A percentile compares a stretch with the other conserved stretches of the same genome.
Evolutionary conservation across 495 filamentous ascomycete genomes (phyloP).

Genomic region (Penicillium ucsense): DNA sequence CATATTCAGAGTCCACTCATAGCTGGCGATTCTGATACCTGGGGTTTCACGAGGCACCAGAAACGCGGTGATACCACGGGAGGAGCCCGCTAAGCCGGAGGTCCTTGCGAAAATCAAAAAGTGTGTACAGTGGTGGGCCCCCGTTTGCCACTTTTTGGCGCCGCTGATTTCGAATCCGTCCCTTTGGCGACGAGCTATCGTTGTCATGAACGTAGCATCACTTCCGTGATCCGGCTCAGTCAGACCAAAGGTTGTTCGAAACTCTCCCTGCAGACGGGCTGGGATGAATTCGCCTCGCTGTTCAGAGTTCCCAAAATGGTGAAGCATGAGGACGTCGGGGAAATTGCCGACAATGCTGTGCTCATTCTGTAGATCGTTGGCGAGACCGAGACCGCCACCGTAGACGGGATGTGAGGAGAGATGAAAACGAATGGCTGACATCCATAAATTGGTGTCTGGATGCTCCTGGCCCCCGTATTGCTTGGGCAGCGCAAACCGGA

Average conservation of each 20-base stretch:
- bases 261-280: slow-evolving; percentile 36
- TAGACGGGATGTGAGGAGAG: slow-evolving; percentile 37
- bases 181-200: slow-evolving; percentile 27
- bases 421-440: slow-evolving; percentile 50
- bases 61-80: slow-evolving; percentile 48
- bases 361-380: slow-evolving; percentile 54
- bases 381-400: slow-evolving; percentile 42
- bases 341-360: slow-evolving; percentile 51
- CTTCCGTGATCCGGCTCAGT: slow-evolving; percentile 53
- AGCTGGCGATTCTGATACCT: slow-evolving; percentile 40
- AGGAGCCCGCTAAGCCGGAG: slow-evolving; percentile 31
- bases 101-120: slow-evolving; percentile 51
- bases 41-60: slow-evolving; percentile 37
- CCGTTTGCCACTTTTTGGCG: slow-evolving; percentile 53
- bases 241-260: slow-evolving; percentile 46
- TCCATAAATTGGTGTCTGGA: slow-evolving; percentile 45
- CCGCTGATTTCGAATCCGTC: slow-evolving; percentile 45
- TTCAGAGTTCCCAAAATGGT: slow-evolving; percentile 40
- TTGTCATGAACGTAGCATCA: slow-evolving; percentile 50
- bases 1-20: slow-evolving; percentile 56
- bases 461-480: slow-evolving; percentile 43
- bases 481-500: slow-evolving; percentile 43
- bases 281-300: slow-evolving; percentile 43
- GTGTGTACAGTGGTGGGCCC: slow-evolving; percentile 48
- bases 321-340: slow-evolving; percentile 47